These are phyloP conservation scores for Trifolium pratense DNA, from an alignment of 306 rosid species.

Conservation along the genomic window DNA sequence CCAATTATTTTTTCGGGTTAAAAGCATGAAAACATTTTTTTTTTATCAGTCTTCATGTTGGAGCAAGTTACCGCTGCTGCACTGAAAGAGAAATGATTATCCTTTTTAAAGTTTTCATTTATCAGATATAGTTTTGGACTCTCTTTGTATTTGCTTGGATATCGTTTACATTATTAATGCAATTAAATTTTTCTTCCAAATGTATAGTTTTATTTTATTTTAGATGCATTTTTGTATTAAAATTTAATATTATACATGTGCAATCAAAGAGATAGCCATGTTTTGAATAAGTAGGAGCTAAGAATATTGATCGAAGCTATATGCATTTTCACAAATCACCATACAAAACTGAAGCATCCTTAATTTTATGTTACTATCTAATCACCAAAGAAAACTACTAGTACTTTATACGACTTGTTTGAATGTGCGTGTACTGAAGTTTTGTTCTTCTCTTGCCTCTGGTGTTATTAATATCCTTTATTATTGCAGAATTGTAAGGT, in stretches of 20 bases:
- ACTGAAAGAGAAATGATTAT: background rate
- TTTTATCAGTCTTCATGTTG: slow-evolving; percentile 1
- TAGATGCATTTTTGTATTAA: background rate
- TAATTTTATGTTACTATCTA: slow-evolving; percentile 15
- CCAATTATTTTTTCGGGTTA: background rate
- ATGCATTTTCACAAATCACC: slow-evolving; percentile 16
- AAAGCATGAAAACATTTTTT: background rate
- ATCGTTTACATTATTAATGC: slow-evolving; percentile 8
- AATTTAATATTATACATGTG: background rate
- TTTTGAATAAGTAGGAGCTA: slow-evolving; percentile 7
- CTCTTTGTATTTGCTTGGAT: background rate
- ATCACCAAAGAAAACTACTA: background rate
- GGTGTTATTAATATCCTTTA: slow-evolving; percentile 12
- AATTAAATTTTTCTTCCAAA: background rate
- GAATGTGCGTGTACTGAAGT: slow-evolving; percentile 21
- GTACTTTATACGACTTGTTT: slow-evolving; percentile 23
- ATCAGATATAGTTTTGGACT: slow-evolving; percentile 4
- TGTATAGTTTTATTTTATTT: background rate
- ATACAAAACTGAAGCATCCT: background rate
- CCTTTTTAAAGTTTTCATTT: background rate
- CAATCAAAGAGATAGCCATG: background rate
- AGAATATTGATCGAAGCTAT: slow-evolving; percentile 1
- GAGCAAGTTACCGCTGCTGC: background rate
- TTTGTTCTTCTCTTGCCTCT: slow-evolving; percentile 28
- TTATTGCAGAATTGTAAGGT: slow-evolving; percentile 71